Conservation (phyloP, 1,284 basidiomycete genomes). For the Heterobasidion annosum region DNA sequence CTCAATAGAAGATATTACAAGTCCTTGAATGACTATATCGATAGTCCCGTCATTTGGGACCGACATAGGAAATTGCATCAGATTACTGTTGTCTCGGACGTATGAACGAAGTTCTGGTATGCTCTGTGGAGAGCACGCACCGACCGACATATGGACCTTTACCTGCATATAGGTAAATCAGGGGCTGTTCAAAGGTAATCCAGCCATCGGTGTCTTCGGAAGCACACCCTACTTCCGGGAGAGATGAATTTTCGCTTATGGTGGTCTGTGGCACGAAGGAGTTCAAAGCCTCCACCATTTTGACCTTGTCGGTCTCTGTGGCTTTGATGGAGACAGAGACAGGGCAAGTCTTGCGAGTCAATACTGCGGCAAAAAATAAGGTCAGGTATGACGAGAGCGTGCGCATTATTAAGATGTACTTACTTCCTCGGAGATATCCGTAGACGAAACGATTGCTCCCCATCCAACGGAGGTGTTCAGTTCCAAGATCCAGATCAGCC, state of each 20-base stretch:
- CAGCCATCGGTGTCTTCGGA: slow-evolving; percentile 45
- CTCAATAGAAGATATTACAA: slow-evolving; percentile 28
- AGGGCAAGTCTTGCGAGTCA: slow-evolving; percentile 59
- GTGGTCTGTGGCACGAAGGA: slow-evolving; percentile 6
- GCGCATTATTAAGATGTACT: slow-evolving; percentile 12
- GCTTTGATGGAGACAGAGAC: slow-evolving; percentile 68
- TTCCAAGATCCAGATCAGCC: slow-evolving; percentile 86
- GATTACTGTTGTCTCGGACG: slow-evolving; percentile 33
- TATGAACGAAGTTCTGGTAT: background rate
- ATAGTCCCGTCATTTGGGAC: slow-evolving; percentile 74
- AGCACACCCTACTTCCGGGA: slow-evolving; percentile 35
- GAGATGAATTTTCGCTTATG: slow-evolving; percentile 10
- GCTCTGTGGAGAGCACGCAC: slow-evolving; percentile 23
- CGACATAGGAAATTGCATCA: slow-evolving; percentile 85
- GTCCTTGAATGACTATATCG: slow-evolving; percentile 67
- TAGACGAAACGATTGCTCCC: slow-evolving; percentile 87
- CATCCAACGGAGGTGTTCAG: slow-evolving; percentile 87
- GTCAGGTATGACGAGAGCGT: background rate
- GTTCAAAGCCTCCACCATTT: slow-evolving; percentile 46
- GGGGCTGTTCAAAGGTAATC: slow-evolving; percentile 61
- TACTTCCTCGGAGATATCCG: slow-evolving; percentile 72
- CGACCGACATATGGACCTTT: slow-evolving; percentile 65
- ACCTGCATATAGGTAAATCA: slow-evolving; percentile 66
- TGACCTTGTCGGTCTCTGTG: slow-evolving; percentile 61
- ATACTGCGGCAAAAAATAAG: slow-evolving; percentile 33